Evolutionary conservation across 75 land plant species (phyloP), one percentile per base, ranked within the genome.

Genomic region (Ceratopteris richardii): DNA sequence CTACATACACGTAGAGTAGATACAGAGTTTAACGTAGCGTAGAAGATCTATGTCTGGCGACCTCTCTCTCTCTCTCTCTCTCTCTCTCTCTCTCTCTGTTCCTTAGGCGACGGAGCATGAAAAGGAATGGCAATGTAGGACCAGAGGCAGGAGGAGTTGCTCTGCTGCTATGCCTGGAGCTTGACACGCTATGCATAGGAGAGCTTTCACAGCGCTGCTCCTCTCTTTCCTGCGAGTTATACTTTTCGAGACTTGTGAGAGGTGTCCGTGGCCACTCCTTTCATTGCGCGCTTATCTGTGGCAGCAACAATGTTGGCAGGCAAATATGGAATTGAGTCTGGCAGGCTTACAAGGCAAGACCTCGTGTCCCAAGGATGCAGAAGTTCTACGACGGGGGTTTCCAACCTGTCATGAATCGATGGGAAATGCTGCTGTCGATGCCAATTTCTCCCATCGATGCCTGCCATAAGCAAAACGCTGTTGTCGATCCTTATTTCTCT

Each of bases 351-450:
- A 82, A 80, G 78, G 76, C 77, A 19, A 69, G 79, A 19, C 77
- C 83, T 0, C 58, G 47, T 44, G 70, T 75, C 17, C 90, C 95
- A 21, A 72, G 81, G 12, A 66, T 77, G 29, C 84, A 95, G 2
- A 85, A 75, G 66, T 92, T 89, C 53, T 92, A 92, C 58, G 79
- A 82, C 31, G 97, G 97, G 19, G 97, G 97, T 1, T 92, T 92
- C 43, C 80, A 92, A 66, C 76, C 75, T 6, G 69, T 53, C 14
- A 92, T 92, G 97, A 92, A 84, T 23, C 75, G 87, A 51, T 74
- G 97, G 61, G 97, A 92, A 72, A 14, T 40, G 42, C 14, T 14
- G 9, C 14, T 14, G 42, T n/a, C n/a, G n/a, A n/a, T n/a, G n/a
- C n/a, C n/a, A n/a, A n/a, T n/a, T n/a, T n/a, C n/a, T n/a, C n/a